Evolutionary conservation across 129 eudicot species (phyloP), one percentile per base, ranked within the genome.

Genomic region (Flaveria ramosissima): DNA sequence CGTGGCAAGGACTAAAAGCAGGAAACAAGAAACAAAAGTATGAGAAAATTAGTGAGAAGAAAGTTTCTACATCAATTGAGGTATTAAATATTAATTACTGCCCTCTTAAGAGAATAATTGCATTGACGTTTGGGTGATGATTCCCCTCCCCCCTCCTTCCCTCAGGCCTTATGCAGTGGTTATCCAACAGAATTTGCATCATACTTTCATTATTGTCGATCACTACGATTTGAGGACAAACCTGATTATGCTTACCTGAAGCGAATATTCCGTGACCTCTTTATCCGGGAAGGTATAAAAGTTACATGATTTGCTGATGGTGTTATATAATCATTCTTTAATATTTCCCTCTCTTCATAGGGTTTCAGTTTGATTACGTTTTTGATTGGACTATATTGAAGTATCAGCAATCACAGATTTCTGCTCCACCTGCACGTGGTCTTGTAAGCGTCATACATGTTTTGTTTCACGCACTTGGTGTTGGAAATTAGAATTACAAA

Each of bases 301-400:
- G 24, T 10, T 7, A 14, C 10, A 55, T 20, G 43, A n/a, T 6
- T 56, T 53, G 39, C 30, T 10, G 56, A 32, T 50, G 59, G 14
- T 79, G 64, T 23, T 51, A 10, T 72, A 72, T 30, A 63, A n/a
- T 52, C 68, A 41, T 27, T 26, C 55, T 71, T 59, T 42, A 8
- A 15, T 65, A 41, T n/a, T 43, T 80, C 67, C 30, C 17, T 80
- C 36, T 39, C 19, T 47, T 23, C 73, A 80, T 84, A 92, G 98
- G 98, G 56, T 92, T 92, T 72, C 98, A 92, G 84, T 92, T 92
- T 70, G 98, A 92, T 80, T 92, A 92, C 70, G 96, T 92, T 75
- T 92, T 92, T 84, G 98, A 92, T 76, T 92, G 98, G 98, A 92
- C 94, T 16, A 92, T 93, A 43, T 83, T 93, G 82, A 93, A 90